Base-by-base conservation (phyloP, 768 basidiomycete genomes). In the Boletus vermiculosoides region DNA sequence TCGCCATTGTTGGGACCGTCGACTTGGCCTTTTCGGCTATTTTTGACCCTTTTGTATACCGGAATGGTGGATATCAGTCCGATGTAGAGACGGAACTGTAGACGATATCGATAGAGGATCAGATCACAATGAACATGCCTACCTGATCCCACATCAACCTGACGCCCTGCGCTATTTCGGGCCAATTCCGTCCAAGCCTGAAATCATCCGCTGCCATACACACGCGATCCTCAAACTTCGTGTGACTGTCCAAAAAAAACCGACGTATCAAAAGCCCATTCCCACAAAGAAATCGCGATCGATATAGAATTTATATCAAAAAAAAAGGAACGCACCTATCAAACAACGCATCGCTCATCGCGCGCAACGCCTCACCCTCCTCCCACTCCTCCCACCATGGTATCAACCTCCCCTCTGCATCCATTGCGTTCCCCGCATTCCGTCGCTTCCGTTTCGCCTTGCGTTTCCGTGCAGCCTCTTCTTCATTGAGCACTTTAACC, bases 321-420 rank as follows among this genome's bases (percentile, higher is more conserved):
- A 16, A 16, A 39, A 22, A 16, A 12, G 18, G 18, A 4, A 16
- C 25, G 73, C 63, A 69, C 65, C 77, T 76, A 44, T 71, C 51
- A 25, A 61, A 66, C 1, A 59, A 57, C 1, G 50, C 12, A 9
- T 40, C 41, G 58, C 63, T 66, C 61, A 47, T 61, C 2, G 50
- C 54, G 12, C 70, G 71, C 40, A 40, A 20, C 5, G 41, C 48
- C 52, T 71, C 71, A 33, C 63, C 64, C 9, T 62, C 57, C 23
- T 71, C 70, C 71, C 71, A 71, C 45, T 71, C 70, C 42, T 71
- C 61, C 71, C 70, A 73, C 71, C 71, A 71, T 1, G 66, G 64
- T 41, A 73, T 60, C 33, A 65, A 22, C 28, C 46, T 64, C 0
- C 71, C 71, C 15, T 54, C 51, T 1, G 40, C 55, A 15, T 71